Evolutionary conservation across 352 stramenopile species (phyloP), one percentile per base, ranked within the genome.

Genomic region (Pythium scleroteichum): DNA sequence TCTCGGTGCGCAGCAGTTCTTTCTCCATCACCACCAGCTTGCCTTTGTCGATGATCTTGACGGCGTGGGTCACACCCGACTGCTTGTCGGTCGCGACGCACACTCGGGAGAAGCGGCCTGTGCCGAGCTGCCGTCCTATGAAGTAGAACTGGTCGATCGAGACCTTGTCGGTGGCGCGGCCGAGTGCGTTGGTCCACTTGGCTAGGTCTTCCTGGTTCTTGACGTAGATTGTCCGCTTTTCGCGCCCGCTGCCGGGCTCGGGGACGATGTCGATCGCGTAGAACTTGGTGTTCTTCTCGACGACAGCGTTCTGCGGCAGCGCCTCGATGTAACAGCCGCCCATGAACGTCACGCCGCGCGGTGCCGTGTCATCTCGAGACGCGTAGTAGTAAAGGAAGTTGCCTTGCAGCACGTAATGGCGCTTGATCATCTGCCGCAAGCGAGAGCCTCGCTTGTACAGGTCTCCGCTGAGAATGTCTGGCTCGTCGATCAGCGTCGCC

Each of bases 41-140:
- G 67, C 77, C 76, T 66, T 98, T 97, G 70, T 97, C 87, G 53
- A 98, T 97, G 48, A 98, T 90, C 62, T 98, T 98, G 19, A 98
- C 91, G 0, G 92, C 92, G 26, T 87, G 88, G 50, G 83, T 92
- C 32, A 85, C 72, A 3, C 73, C 73, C 0, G 62, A 81, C 19
- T 75, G 58, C 52, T 87, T 83, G 68, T 94, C 73, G 6, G 69
- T 88, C 12, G 78, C 86, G 50, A 90, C 83, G 39, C 80, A 96
- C 0, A 98, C 93, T 4, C 83, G 79, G 8, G 87, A 95, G 72
- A 98, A 98, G 4, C 87, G 76, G 0, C 94, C 94, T 23, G 82
- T 76, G 7, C 94, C 94, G 4, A 98, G 78, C 50, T 97, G 83
- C 12, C 84, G 73, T 0, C 88, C 87, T 32, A 97, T 81, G n/a